Evolutionary conservation across 805 yeast species (phyloP), one percentile per base, ranked within the genome.

Genomic region (Metschnikowia chrysomelidarum): DNA sequence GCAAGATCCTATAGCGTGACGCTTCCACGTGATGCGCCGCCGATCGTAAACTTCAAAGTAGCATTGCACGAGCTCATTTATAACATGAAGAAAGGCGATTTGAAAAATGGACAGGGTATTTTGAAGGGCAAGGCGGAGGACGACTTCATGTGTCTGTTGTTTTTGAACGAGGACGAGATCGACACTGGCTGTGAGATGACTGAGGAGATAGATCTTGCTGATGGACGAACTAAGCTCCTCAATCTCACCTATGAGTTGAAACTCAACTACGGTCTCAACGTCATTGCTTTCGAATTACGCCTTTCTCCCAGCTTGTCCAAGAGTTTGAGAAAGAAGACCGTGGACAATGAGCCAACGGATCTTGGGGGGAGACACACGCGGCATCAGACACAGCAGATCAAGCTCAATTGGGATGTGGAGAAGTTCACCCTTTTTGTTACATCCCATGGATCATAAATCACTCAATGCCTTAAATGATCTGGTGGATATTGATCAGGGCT

Each of bases 391-490:
- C 73, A 67, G 46, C 72, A 67, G 47, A 38, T 63, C 50, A 67
- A 66, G 40, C 61, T 64, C 61, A 53, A 64, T 7, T 67, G 73
- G 73, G 72, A 67, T 32, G 71, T 67, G 19, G 73, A 67, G 45
- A 62, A 54, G 40, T 49, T 64, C 39, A 60, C 56, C 3, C 59
- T 65, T 32, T 59, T 44, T 27, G 52, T 67, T 34, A 53, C 62
- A 12, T 61, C 49, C 3, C 44, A 25, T 17, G 45, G 46, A n/a
- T 28, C 47, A 7, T 44, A 34, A 17, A 9, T 11, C 12, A 16
- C 10, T 23, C 7, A 19, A 19, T 24, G n/a, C 13, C 6, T 12
- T 17, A 17, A 17, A 19, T 19, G 16, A 27, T n/a, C n/a, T n/a
- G n/a, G n/a, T n/a, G n/a, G n/a, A n/a, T n/a, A n/a, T n/a, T n/a